phyloP scores from a whole-genome alignment of 1,139 yeast genomes.

The Lodderomyces margitis region DNA sequence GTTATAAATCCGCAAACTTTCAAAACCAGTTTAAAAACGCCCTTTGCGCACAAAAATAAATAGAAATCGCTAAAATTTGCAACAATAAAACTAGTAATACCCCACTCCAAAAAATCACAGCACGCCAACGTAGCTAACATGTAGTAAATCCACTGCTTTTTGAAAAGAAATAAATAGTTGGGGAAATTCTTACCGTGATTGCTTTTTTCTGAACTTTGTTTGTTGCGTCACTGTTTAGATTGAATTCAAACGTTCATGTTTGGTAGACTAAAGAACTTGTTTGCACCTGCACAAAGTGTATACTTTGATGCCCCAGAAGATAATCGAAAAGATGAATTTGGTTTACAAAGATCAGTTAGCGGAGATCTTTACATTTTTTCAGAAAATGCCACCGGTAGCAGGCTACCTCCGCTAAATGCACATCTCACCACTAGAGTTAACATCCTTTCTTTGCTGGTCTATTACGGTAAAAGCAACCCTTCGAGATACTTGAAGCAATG shows the following conservation, averaged over 20 bases:
- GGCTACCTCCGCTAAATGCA: background rate
- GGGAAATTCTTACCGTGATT: too few species aligned
- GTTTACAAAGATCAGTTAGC: background rate
- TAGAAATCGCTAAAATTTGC: background rate
- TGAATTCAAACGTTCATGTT: too few species aligned
- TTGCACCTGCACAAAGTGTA: background rate
- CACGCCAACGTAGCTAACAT: too few species aligned
- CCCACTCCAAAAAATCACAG: too few species aligned
- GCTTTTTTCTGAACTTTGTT: too few species aligned
- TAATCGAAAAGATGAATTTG: background rate
- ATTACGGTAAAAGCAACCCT: background rate
- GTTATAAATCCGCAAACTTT: too few species aligned
- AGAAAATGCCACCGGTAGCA: background rate
- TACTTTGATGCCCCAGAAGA: background rate
- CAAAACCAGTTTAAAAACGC: too few species aligned
- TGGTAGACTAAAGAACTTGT: background rate
- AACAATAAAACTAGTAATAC: background rate
- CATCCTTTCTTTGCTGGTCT: slow-evolving; percentile 2
- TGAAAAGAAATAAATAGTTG: too few species aligned
- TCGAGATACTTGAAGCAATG: background rate
- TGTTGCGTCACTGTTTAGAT: too few species aligned
- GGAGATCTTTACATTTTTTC: background rate
- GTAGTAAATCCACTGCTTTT: too few species aligned
- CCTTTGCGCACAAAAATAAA: background rate
- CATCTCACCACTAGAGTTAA: slow-evolving; percentile 3